A percentile compares a stretch with the other conserved stretches of the same genome.
phyloP scores from a whole-genome alignment of 768 basidiomycete species.

The Trametes maxima region DNA sequence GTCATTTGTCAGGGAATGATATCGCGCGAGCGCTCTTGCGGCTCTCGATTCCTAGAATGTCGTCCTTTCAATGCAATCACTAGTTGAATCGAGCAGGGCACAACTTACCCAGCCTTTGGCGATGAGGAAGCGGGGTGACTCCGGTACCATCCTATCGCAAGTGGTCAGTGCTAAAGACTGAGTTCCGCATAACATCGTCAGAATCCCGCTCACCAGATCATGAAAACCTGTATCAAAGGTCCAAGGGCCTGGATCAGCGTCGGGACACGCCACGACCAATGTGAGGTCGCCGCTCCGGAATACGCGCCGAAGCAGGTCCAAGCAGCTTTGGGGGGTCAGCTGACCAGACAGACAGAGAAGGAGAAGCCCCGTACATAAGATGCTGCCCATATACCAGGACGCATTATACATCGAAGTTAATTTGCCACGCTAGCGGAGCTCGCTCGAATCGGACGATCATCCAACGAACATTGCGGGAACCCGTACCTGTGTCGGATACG shows the following conservation, averaged over 20 bases:
- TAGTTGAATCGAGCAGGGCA: too few relatives aligned
- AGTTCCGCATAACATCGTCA: not conserved
- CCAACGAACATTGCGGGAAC: constrained; percentile 12
- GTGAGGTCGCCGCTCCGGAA: constrained; percentile 26
- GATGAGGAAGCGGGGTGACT: constrained; percentile 68
- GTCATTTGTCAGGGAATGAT: constrained; percentile 66
- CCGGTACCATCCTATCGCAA: constrained; percentile 59
- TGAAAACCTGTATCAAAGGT: constrained; percentile 55
- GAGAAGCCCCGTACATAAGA: constrained; percentile 50
- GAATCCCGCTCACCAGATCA: constrained; percentile 48
- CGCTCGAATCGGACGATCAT: not conserved
- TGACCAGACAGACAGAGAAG: not conserved
- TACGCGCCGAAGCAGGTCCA: constrained; percentile 52
- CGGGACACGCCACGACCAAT: constrained; percentile 70
- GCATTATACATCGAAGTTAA: constrained; percentile 70
- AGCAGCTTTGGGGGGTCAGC: constrained; percentile 35
- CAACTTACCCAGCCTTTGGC: constrained; percentile 53
- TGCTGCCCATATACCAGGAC: constrained; percentile 75
- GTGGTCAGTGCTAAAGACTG: not conserved
- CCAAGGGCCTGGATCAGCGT: constrained; percentile 61
- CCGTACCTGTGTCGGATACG: constrained; percentile 69
- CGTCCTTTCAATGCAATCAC: too few relatives aligned
- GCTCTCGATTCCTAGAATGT: constrained; percentile 57
- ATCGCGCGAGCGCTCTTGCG: constrained; percentile 61
- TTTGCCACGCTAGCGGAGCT: constrained; percentile 44